Evolutionary conservation across 1,139 yeast genomes (phyloP), one percentile per base, ranked within the genome.

Genomic region (Sugiyamaella novakii): DNA sequence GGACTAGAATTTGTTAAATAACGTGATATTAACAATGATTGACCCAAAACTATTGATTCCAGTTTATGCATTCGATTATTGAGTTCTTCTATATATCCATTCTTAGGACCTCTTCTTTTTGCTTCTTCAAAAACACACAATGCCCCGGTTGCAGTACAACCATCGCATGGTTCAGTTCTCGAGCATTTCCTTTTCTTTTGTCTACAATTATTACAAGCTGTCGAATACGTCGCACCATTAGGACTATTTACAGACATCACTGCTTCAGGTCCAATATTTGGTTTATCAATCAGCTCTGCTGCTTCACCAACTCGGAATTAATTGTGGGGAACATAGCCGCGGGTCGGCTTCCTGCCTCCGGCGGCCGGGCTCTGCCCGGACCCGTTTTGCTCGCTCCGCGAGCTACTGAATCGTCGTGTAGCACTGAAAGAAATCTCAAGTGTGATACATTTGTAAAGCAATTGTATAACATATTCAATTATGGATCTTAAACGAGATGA

Each of bases 181-280:
- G 59, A 47, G 44, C 60, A 57, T 33, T 53, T 56, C 29, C 53
- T 48, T 41, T 57, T 57, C 44, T 49, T 49, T 25, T 37, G 49
- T 7, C 60, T 47, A 28, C 60, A 57, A 21, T 48, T 45, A n/a
- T 51, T 27, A 40, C 60, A 57, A 10, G 56, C 56, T 10, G 49
- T 17, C 5, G 31, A 7, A 19, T 31, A 22, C 25, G n/a, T 21
- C 11, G 8, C 11, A 30, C 5, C 14, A n/a, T 40, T 36, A 2
- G 36, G 36, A 14, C 35, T 29, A 17, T 30, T 30, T 27, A 8
- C 43, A 7, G 43, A 40, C 35, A 29, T 40, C 21, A 18, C n/a
- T n/a, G n/a, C n/a, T n/a, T n/a, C n/a, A n/a, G n/a, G n/a, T n/a
- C n/a, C n/a, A n/a, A n/a, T n/a, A n/a, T n/a, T n/a, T n/a, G n/a